These are phyloP conservation scores for Fusarium bactridioides DNA, from an alignment of 2,329 filamentous ascomycete genomes.

Conservation along the genomic window DNA sequence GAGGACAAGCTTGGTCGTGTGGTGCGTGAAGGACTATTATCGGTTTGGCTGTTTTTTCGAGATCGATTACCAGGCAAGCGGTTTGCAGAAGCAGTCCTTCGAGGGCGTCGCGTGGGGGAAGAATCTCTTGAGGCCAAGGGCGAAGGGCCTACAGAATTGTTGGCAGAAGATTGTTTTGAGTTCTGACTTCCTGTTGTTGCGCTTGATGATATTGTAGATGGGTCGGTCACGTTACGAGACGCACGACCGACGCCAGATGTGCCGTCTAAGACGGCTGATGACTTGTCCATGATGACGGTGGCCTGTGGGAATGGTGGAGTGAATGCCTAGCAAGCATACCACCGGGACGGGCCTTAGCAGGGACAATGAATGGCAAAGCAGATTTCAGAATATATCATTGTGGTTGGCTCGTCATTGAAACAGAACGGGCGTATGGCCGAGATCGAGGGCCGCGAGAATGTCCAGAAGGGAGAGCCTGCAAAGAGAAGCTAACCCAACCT, in stretches of 20 bases:
- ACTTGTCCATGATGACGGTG: slow-evolving; percentile 48
- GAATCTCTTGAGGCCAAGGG: slow-evolving; percentile 55
- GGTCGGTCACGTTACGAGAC: slow-evolving; percentile 31
- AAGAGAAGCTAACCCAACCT: slow-evolving; percentile 42
- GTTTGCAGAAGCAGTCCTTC: slow-evolving; percentile 47
- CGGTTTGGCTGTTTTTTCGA: slow-evolving; percentile 71
- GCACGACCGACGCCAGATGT: slow-evolving; percentile 32
- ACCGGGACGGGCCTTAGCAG: slow-evolving; percentile 43
- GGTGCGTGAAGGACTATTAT: slow-evolving; percentile 68
- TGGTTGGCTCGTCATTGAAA: slow-evolving; percentile 47
- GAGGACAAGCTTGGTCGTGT: slow-evolving; percentile 63
- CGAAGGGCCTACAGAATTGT: slow-evolving; percentile 48
- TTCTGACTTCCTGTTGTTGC: slow-evolving; percentile 42
- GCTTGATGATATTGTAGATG: slow-evolving; percentile 34
- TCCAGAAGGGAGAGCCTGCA: slow-evolving; percentile 24
- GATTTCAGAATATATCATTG: slow-evolving; percentile 46
- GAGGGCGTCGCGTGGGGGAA: slow-evolving; percentile 55
- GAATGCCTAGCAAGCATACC: slow-evolving; percentile 46
- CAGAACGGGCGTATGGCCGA: slow-evolving; percentile 32
- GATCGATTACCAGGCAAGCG: slow-evolving; percentile 58
- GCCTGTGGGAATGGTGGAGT: slow-evolving; percentile 39
- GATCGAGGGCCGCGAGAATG: slow-evolving; percentile 27
- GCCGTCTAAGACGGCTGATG: slow-evolving; percentile 42
- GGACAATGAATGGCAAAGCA: slow-evolving; percentile 41
- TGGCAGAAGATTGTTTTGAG: slow-evolving; percentile 49